A percentile compares a stretch with the other conserved stretches of the same genome.
phyloP scores from a whole-genome alignment of 1,139 yeast genomes.

The Tardiomyces digboiensis region DNA sequence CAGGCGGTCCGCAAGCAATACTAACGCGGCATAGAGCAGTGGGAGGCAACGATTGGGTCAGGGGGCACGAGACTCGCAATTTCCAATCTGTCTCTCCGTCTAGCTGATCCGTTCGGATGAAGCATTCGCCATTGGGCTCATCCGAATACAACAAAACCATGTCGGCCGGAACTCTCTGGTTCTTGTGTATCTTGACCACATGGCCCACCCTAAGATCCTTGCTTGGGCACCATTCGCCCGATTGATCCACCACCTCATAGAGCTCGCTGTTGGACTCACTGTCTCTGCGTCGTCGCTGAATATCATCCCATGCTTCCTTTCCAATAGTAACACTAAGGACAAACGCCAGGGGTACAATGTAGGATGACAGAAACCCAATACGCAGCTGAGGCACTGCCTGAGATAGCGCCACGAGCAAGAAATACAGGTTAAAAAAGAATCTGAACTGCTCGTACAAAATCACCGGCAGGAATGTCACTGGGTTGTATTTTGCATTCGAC shows the following conservation, averaged over 20 bases:
- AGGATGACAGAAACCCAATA: constrained; percentile 89
- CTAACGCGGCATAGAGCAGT: constrained; percentile 39
- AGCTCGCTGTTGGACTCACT: constrained; percentile 77
- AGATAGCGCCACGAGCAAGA: constrained; percentile 84
- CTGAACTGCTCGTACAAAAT: constrained; percentile 93
- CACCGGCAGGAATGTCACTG: constrained; percentile 79
- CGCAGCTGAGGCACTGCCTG: constrained; percentile 88
- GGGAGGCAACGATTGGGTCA: constrained; percentile 52
- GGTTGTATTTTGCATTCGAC: constrained; percentile 91
- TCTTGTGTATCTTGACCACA: constrained; percentile 71
- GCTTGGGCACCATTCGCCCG: constrained; percentile 37
- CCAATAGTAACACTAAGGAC: constrained; percentile 89
- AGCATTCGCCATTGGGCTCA: constrained; percentile 76
- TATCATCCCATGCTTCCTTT: constrained; percentile 93
- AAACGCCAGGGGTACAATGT: constrained; percentile 88
- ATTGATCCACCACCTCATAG: constrained; percentile 36
- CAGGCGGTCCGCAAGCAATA: constrained; percentile 66
- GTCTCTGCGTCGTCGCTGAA: constrained; percentile 84
- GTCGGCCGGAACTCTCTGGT: constrained; percentile 88
- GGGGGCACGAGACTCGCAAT: constrained; percentile 61
- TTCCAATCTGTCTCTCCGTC: constrained; percentile 99
- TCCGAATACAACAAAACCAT: constrained; percentile 76
- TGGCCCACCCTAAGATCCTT: constrained; percentile 79
- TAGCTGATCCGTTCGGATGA: constrained; percentile 92
- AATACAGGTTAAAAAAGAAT: constrained; percentile 90